phyloP scores from a whole-genome alignment of 129 eudicot species.

The Apium graveolens region DNA sequence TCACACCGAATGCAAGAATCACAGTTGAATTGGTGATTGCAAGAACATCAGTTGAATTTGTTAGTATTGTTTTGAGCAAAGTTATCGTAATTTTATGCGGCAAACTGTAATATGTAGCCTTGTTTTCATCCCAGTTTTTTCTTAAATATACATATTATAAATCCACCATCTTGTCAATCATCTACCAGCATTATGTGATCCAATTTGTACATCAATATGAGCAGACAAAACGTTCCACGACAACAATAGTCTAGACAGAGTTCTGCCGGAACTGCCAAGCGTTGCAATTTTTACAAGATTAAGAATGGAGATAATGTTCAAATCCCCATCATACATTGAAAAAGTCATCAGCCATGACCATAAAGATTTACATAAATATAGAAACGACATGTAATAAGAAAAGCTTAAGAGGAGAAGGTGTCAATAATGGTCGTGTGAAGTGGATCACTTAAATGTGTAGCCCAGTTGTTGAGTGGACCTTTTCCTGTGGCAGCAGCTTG shows the following conservation, averaged over 20 bases:
- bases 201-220: neutral
- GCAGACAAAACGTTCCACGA: neutral
- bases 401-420: slow-evolving; percentile 62
- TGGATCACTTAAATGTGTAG: slow-evolving; percentile 94
- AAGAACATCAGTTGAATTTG: no score
- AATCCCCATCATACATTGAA: slow-evolving; percentile 1
- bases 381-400: neutral
- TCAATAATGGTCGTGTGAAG: slow-evolving; percentile 96
- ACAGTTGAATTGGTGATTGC: no score
- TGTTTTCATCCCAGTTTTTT: no score
- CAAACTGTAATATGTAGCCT: no score
- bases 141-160: no score
- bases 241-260: neutral
- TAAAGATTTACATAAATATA: neutral
- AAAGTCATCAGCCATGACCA: slow-evolving; percentile 3
- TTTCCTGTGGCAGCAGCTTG: slow-evolving; percentile 98
- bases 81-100: no score
- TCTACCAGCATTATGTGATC: neutral
- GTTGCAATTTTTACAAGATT: slow-evolving; percentile 18
- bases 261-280: slow-evolving; percentile 8
- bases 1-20: no score
- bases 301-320: slow-evolving; percentile 6
- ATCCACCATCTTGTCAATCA: no score
- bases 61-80: no score
- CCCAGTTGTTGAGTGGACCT: slow-evolving; percentile 99